Evolutionary conservation across 306 rosid genomes (phyloP), one percentile per base, ranked within the genome.

Genomic region (Trichosanthes truncata): DNA sequence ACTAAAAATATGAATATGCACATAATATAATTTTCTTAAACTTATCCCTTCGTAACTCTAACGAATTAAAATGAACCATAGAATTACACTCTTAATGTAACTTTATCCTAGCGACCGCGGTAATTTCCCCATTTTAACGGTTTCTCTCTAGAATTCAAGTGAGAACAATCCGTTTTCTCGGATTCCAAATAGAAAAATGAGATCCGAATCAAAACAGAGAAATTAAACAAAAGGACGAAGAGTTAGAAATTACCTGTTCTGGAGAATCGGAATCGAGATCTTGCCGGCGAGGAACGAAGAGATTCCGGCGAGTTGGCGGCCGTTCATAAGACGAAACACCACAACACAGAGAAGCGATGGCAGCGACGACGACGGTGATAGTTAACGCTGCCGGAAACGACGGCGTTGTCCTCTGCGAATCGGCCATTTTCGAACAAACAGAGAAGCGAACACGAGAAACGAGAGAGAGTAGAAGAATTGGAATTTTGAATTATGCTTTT

Each of bases 241-340:
- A 57, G 52, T 36, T 2, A 35, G 5, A 35, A 52, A 20, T 4
- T 25, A 88, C 89, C 91, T 85, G 91, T 80, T 85, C 72, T 9
- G 91, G 87, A 82, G 86, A 78, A 79, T 23, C 61, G 60, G 79
- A 61, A 5, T 76, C 83, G 41, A 53, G 66, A 69, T 82, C 79
- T 8, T 67, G 51, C 11, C 48, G 76, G 75, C 29, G 81, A 45
- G 55, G 57, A 7, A 80, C 53, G 52, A 17, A 3, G 74, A 85
- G 57, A 57, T 36, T 9, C 35, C 55, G 38, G 59, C 89, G 80
- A 12, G 82, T 17, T 36, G 68, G 80, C 40, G 89, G 91, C 7
- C 91, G 89, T 3, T 78, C 20, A 72, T 88, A 88, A 1, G 83
- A 83, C 4, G 53, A 53, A 17, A 68, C 91, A 3, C 35, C 38